phyloP scores from a whole-genome alignment of 202 grass and related monocot genomes.

The Setaria viridis region DNA sequence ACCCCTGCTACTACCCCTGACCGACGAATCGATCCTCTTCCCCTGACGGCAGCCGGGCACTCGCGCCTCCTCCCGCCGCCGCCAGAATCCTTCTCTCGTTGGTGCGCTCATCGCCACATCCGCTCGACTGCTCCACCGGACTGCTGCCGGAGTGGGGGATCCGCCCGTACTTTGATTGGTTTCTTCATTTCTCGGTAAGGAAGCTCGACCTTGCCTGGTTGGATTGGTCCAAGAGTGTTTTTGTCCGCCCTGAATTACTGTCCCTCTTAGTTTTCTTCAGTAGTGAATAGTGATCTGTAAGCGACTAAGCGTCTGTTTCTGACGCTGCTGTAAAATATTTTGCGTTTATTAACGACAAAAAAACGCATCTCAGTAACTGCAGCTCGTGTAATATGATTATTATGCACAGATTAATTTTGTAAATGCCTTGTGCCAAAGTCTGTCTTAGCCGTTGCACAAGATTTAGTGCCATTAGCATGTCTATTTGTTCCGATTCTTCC shows the following conservation, averaged over 20 bases:
- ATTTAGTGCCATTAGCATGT: not conserved
- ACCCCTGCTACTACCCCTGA: constrained; percentile 8
- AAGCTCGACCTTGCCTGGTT: not conserved
- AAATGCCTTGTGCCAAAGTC: not conserved
- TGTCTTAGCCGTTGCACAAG: not conserved
- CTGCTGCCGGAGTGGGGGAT: not conserved
- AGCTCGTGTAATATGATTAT: not conserved
- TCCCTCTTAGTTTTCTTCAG: not conserved
- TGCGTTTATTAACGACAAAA: not conserved
- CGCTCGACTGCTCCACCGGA: not conserved
- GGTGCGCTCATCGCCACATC: not conserved
- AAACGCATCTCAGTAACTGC: not conserved
- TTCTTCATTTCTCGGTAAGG: constrained; percentile 4
- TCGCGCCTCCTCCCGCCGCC: not conserved
- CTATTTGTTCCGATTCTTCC: not conserved
- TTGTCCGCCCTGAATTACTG: not conserved
- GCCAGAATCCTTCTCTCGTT: not conserved
- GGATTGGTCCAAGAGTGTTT: not conserved
- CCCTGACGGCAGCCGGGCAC: not conserved
- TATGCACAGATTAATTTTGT: not conserved
- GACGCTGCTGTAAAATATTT: not conserved
- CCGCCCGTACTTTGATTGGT: not conserved
- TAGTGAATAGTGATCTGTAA: constrained; percentile 34
- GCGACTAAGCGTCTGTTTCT: constrained; percentile 4
- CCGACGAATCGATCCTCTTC: constrained; percentile 14